Percentiles rank a stretch among this genome's conserved stretches.
Evolutionary conservation across 2,329 filamentous ascomycete genomes (phyloP).

Genomic region (Xylariales sp.): DNA sequence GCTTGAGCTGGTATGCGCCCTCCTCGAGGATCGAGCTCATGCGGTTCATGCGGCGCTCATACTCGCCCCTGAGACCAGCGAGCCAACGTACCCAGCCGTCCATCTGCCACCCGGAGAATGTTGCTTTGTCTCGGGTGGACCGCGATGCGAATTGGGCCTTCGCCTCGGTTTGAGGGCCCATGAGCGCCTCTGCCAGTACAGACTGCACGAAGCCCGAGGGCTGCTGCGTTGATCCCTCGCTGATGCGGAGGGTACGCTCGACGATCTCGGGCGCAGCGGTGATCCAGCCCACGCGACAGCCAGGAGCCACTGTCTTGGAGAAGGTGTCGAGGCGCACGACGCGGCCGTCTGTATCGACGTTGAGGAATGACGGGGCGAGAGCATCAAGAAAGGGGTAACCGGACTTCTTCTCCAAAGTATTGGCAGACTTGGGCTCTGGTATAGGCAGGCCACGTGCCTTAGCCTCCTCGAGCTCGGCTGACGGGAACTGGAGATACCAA

Average conservation of each 20-base stretch:
- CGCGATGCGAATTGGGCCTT: slow-evolving; percentile 37
- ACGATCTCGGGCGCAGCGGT: slow-evolving; percentile 76
- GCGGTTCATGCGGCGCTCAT: slow-evolving; percentile 76
- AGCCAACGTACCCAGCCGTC: slow-evolving; percentile 91
- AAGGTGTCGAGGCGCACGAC: slow-evolving; percentile 91
- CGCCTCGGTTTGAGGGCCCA: slow-evolving; percentile 60
- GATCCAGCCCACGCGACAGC: slow-evolving; percentile 86
- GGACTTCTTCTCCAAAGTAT: slow-evolving; percentile 34
- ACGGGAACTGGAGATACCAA: slow-evolving; percentile 89
- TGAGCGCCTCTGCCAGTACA: slow-evolving; percentile 71
- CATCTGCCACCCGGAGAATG: slow-evolving; percentile 64
- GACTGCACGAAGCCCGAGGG: slow-evolving; percentile 87
- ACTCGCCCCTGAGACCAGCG: slow-evolving; percentile 74
- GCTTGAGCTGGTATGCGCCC: slow-evolving; percentile 60
- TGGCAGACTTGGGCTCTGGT: slow-evolving; percentile 27
- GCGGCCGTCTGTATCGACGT: slow-evolving; percentile 76
- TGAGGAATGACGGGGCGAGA: slow-evolving; percentile 76
- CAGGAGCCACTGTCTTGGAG: slow-evolving; percentile 87
- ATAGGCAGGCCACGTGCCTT: slow-evolving; percentile 37
- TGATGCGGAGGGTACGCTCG: slow-evolving; percentile 68
- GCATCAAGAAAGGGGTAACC: slow-evolving; percentile 79
- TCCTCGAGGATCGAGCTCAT: slow-evolving; percentile 74
- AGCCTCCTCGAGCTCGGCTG: slow-evolving; percentile 51
- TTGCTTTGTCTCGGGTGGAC: slow-evolving; percentile 41
- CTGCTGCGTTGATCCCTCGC: slow-evolving; percentile 74